Percentiles rank a stretch among this genome's conserved stretches.
These are phyloP conservation scores for Fistulifera pelliculosa DNA, from an alignment of 108 stramenopile species.

Conservation along the genomic window DNA sequence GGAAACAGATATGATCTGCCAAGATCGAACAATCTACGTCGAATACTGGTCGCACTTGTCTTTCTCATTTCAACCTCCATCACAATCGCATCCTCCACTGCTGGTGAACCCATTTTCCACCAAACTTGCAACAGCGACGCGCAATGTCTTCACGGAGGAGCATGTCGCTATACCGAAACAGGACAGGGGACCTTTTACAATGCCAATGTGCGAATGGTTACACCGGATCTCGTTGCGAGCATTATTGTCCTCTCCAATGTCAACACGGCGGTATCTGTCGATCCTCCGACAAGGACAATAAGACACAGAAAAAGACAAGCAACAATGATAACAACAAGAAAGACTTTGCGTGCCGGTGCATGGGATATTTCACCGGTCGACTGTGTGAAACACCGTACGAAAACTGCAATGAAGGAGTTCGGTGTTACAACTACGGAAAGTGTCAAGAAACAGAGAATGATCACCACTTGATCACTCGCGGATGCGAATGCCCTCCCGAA, in stretches of 20 bases:
- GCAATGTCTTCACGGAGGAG: no score
- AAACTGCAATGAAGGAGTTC: slow-evolving; percentile 11
- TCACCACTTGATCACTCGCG: no score
- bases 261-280: slow-evolving; percentile 21
- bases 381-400: slow-evolving; percentile 21
- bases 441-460: slow-evolving; percentile 2
- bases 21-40: no score
- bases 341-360: slow-evolving; percentile 18
- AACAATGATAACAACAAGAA: neutral
- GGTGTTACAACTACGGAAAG: slow-evolving; percentile 19
- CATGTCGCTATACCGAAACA: no score
- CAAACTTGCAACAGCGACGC: no score
- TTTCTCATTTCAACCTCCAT: no score
- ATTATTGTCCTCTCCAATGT: slow-evolving; percentile 21
- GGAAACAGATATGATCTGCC: no score
- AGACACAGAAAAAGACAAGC: neutral
- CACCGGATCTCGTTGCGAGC: slow-evolving; percentile 17
- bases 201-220: slow-evolving; percentile 15
- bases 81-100: no score
- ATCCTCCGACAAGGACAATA: neutral
- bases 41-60: no score
- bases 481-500: no score
- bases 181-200: neutral
- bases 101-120: no score
- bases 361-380: slow-evolving; percentile 17